These are phyloP conservation scores for Cyanodermella asteris DNA, from an alignment of 2,329 filamentous ascomycete genomes.

Conservation along the genomic window DNA sequence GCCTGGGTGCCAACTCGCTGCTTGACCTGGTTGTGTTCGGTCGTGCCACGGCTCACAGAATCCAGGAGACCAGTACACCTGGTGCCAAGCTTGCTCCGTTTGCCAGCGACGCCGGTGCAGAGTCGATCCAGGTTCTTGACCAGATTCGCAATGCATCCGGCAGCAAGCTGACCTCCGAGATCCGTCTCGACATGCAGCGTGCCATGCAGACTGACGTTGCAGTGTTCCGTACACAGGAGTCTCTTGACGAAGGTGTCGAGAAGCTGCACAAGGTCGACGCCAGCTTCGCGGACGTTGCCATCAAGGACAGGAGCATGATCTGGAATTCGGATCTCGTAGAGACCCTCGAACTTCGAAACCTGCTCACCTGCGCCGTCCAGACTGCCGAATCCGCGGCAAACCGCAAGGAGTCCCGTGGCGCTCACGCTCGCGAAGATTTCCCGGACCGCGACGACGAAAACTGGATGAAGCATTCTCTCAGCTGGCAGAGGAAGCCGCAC, in stretches of 20 bases:
- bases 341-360: constrained; percentile 83
- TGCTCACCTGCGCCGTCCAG: constrained; percentile 82
- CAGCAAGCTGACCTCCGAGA: constrained; percentile 68
- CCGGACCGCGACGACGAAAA: constrained; percentile 86
- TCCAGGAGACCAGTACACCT: constrained; percentile 80
- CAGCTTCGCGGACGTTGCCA: constrained; percentile 63
- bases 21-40: constrained; percentile 95
- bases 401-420: constrained; percentile 91
- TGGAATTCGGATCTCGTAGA: constrained; percentile 97
- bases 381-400: constrained; percentile 77
- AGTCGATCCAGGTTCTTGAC: constrained; percentile 72
- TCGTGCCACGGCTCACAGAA: constrained; percentile 89
- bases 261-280: constrained; percentile 72
- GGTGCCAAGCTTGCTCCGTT: constrained; percentile 61
- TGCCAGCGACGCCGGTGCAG: constrained; percentile 65
- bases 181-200: constrained; percentile 88
- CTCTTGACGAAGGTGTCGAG: constrained; percentile 75
- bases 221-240: constrained; percentile 89
- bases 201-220: constrained; percentile 94
- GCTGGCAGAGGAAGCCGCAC: constrained; percentile 85
- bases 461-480: constrained; percentile 99
- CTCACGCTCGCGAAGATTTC: constrained; percentile 90
- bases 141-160: constrained; percentile 64
- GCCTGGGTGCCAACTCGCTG: constrained; percentile 92
- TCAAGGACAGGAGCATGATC: constrained; percentile 98